Evolutionary conservation across 1,284 basidiomycete genomes (phyloP).

Genomic region (Melampsora larici-populina): DNA sequence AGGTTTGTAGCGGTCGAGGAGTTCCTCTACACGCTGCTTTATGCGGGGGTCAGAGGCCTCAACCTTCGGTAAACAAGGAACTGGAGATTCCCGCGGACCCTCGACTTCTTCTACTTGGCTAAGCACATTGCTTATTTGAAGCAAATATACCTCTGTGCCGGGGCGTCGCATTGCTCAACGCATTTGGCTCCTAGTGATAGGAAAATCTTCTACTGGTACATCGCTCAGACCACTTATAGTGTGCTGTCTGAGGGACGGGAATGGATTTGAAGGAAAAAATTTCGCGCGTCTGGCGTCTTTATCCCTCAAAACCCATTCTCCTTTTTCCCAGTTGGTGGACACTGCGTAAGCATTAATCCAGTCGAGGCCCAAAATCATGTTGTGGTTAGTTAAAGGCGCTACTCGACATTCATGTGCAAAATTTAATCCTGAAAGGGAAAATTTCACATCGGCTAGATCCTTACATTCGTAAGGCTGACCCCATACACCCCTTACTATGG

Average conservation of each 20-base stretch:
- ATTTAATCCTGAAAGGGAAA: not conserved
- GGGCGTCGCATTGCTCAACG: no score
- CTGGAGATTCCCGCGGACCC: not conserved
- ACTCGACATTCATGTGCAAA: constrained; percentile 1
- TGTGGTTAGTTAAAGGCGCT: not conserved
- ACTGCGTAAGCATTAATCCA: not conserved
- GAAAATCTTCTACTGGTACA: no score
- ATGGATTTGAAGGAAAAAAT: not conserved
- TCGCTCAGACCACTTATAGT: no score
- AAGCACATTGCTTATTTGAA: not conserved
- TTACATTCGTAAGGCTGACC: not conserved
- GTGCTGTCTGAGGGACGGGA: no score
- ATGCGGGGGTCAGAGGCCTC: not conserved
- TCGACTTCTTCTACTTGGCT: no score
- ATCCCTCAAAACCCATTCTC: not conserved
- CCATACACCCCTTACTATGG: not conserved
- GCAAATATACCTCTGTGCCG: no score
- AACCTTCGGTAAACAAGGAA: not conserved
- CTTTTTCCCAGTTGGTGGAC: not conserved
- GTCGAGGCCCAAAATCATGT: not conserved
- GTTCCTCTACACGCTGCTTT: no score
- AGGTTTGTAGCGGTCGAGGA: no score
- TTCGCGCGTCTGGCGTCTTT: not conserved
- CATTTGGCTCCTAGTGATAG: no score
- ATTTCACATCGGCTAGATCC: not conserved